phyloP scores from a whole-genome alignment of 2,329 filamentous ascomycete genomes.

The Fusarium subglutinans region DNA sequence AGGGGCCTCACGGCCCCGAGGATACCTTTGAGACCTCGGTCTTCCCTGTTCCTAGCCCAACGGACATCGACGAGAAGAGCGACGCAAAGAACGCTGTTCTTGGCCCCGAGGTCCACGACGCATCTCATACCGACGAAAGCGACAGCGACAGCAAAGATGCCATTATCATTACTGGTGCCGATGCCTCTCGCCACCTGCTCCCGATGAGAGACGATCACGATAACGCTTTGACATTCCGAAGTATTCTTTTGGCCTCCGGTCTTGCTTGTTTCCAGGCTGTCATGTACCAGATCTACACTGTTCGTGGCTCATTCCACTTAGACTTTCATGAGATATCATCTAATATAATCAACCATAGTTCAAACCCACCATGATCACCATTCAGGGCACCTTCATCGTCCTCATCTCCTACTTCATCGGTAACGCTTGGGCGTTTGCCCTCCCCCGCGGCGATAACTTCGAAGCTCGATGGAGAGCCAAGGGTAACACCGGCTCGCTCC shows the following conservation, averaged over 20 bases:
- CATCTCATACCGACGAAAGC: conserved; percentile 38
- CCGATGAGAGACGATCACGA: conserved; percentile 64
- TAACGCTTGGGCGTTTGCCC: conserved; percentile 46
- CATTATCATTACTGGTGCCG: conserved; percentile 62
- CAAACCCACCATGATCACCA: conserved; percentile 59
- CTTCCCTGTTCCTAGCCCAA: conserved; percentile 26
- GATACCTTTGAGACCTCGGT: conserved; percentile 16
- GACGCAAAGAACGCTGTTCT: neutral
- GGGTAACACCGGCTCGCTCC: conserved; percentile 53
- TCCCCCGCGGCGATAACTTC: conserved; percentile 62
- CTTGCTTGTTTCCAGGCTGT: conserved; percentile 64
- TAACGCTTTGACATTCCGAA: conserved; percentile 61
- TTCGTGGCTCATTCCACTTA: conserved; percentile 38
- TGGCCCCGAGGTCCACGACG: neutral
- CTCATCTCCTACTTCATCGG: conserved; percentile 66
- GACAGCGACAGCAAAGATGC: conserved; percentile 51
- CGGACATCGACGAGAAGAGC: conserved; percentile 26
- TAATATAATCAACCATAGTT: conserved; percentile 49
- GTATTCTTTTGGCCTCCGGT: conserved; percentile 58
- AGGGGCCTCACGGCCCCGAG: conserved; percentile 9
- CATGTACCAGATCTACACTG: conserved; percentile 65
- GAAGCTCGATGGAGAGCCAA: conserved; percentile 57
- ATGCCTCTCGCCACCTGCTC: conserved; percentile 59
- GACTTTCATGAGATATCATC: accelerated
- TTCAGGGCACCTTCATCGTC: conserved; percentile 65